These are phyloP conservation scores for Quercus phellos DNA, from an alignment of 331 rosid species.

Conservation along the genomic window DNA sequence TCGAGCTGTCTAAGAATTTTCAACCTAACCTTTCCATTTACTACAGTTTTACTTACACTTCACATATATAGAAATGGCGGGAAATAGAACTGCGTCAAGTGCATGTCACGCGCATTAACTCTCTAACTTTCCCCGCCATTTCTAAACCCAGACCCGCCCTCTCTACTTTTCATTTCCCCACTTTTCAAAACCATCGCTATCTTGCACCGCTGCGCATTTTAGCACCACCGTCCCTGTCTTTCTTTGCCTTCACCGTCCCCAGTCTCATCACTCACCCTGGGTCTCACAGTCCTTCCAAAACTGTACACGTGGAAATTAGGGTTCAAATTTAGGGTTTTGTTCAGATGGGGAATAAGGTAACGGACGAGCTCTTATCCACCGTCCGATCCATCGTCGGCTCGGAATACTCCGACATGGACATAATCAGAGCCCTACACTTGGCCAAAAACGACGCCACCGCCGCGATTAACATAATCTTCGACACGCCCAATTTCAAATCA, in stretches of 20 bases:
- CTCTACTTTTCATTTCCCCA: background rate
- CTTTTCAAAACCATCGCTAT: background rate
- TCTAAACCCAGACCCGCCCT: background rate
- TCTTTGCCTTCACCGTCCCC: background rate
- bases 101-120: slow-evolving; percentile 9
- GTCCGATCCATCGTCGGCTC: slow-evolving; percentile 72
- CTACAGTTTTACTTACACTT: no score
- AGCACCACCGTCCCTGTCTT: background rate
- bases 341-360: slow-evolving; percentile 62
- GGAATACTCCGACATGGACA: slow-evolving; percentile 79
- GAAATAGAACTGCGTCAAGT: slow-evolving; percentile 17
- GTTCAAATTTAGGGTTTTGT: slow-evolving; percentile 35
- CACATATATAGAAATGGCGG: slow-evolving; percentile 30
- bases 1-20: no score
- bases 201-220: slow-evolving; percentile 6
- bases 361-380: slow-evolving; percentile 60
- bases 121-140: slow-evolving; percentile 35
- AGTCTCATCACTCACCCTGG: background rate
- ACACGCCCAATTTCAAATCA: slow-evolving; percentile 42
- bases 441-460: slow-evolving; percentile 86
- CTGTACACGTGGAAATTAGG: background rate
- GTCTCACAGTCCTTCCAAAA: background rate
- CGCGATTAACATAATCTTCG: slow-evolving; percentile 84
- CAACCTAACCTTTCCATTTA: no score
- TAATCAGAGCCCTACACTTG: slow-evolving; percentile 84